phyloP scores from a whole-genome alignment of 192 early-diverging fungal species.

The Entomortierella beljakovae region DNA sequence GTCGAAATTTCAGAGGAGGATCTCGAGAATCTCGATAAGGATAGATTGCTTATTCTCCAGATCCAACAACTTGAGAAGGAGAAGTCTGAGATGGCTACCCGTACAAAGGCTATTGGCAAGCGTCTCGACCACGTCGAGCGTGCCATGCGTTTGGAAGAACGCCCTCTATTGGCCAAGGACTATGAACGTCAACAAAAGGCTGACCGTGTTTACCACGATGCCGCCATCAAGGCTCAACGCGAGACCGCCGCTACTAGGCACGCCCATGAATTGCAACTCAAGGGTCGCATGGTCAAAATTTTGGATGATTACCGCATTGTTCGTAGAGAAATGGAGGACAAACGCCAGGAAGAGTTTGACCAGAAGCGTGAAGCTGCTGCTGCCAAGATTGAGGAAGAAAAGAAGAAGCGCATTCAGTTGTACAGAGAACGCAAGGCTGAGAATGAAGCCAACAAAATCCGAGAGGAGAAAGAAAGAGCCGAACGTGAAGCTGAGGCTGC shows the following conservation, averaged over 20 bases:
- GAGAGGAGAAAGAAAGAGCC: constrained; percentile 54
- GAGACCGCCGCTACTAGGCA: constrained; percentile 75
- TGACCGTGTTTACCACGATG: constrained; percentile 86
- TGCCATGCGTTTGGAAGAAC: constrained; percentile 92
- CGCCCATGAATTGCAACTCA: constrained; percentile 77
- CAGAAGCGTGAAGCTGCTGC: constrained; percentile 67
- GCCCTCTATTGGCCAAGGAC: constrained; percentile 89
- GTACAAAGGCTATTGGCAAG: constrained; percentile 80
- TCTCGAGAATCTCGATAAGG: constrained; percentile 84
- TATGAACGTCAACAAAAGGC: constrained; percentile 88
- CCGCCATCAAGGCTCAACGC: constrained; percentile 75
- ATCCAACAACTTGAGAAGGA: constrained; percentile 93
- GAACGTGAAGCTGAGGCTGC: constrained; percentile 58
- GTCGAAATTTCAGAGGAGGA: constrained; percentile 73
- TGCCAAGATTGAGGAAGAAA: constrained; percentile 76
- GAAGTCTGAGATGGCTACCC: constrained; percentile 81
- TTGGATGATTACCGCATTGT: constrained; percentile 79
- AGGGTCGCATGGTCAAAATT: constrained; percentile 86
- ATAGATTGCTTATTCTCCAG: constrained; percentile 85
- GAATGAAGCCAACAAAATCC: constrained; percentile 50
- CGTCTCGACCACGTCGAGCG: constrained; percentile 93
- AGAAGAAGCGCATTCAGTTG: constrained; percentile 74
- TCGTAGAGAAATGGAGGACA: constrained; percentile 69
- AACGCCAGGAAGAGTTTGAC: constrained; percentile 68
- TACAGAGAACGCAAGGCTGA: constrained; percentile 66